These are phyloP conservation scores for Kwoniella sp. DNA, from an alignment of 768 basidiomycete genomes.

Conservation along the genomic window DNA sequence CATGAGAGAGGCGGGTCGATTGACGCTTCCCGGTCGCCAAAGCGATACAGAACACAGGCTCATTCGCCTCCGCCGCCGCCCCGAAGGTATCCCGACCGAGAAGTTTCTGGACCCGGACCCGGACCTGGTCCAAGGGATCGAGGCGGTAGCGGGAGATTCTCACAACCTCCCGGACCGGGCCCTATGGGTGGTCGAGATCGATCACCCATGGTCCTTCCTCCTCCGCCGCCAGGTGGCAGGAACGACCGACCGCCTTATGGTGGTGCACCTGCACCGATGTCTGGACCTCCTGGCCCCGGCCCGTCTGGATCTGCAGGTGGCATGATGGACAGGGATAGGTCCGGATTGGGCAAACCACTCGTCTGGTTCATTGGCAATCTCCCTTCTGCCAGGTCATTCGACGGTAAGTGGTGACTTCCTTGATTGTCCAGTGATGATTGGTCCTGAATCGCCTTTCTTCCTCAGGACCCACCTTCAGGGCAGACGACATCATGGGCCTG, in stretches of 20 bases:
- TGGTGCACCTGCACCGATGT: conserved; percentile 37
- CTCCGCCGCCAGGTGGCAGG: neutral
- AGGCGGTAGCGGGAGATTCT: conserved; percentile 1
- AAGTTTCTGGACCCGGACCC: conserved; percentile 6
- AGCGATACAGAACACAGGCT: conserved; percentile 31
- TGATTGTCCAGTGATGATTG: neutral
- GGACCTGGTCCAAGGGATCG: conserved; percentile 2
- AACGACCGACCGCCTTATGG: conserved; percentile 36
- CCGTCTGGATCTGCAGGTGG: neutral
- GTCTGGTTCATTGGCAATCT: conserved; percentile 81
- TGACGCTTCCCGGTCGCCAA: conserved; percentile 24
- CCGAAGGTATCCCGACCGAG: conserved; percentile 9
- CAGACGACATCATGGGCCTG: conserved; percentile 82
- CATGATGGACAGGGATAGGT: conserved; percentile 30
- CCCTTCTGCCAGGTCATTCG: conserved; percentile 68
- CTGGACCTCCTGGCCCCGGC: neutral
- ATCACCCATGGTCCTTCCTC: neutral
- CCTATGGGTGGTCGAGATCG: neutral
- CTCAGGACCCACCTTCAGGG: conserved; percentile 79
- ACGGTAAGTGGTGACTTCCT: conserved; percentile 59
- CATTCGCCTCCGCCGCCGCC: conserved; percentile 28
- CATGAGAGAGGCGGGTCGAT: conserved; percentile 10
- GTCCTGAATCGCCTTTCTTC: neutral
- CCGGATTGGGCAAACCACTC: conserved; percentile 54
- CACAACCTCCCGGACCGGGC: neutral